A percentile compares a stretch with the other conserved stretches of the same genome.
Conservation (phyloP, 2,329 filamentous ascomycete genomes). For the Corynespora cassiicola region DNA sequence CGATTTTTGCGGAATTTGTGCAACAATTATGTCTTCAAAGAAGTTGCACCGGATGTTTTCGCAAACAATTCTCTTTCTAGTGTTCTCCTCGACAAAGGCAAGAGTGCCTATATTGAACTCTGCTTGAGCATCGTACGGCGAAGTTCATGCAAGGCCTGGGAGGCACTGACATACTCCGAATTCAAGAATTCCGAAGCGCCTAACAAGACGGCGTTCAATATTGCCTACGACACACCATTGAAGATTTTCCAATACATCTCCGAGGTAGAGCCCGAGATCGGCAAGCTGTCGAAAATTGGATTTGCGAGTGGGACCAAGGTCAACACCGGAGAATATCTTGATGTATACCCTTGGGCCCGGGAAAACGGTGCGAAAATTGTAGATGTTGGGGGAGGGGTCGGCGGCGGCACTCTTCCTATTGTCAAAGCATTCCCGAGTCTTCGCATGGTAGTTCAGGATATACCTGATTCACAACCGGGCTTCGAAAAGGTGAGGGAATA, state of each 20-base stretch:
- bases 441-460: conserved; percentile 7
- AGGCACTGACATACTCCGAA: conserved; percentile 3
- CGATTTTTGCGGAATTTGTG: conserved; percentile 8
- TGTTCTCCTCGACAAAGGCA: too few species aligned
- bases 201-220: conserved; percentile 8
- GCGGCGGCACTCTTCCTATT: conserved; percentile 7
- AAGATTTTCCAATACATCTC: conserved; percentile 8
- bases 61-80: conserved; percentile 7
- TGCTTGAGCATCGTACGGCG: conserved; percentile 6
- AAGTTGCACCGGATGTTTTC: conserved; percentile 6
- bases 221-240: conserved; percentile 4
- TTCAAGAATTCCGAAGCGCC: conserved; percentile 4
- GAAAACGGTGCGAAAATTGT: conserved; percentile 9
- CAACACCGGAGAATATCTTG: conserved; percentile 6
- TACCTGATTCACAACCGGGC: conserved; percentile 6
- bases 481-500: conserved; percentile 9
- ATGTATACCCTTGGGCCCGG: conserved; percentile 6
- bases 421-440: conserved; percentile 9
- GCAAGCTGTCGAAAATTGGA: conserved; percentile 7
- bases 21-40: conserved; percentile 7
- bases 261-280: conserved; percentile 8
- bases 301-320: conserved; percentile 8
- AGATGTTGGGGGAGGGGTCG: conserved; percentile 7
- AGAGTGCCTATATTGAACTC: conserved; percentile 5
- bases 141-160: conserved; percentile 5